These are phyloP conservation scores for Cladosporium cucumerinum DNA, from an alignment of 2,329 filamentous ascomycete genomes.

Conservation along the genomic window DNA sequence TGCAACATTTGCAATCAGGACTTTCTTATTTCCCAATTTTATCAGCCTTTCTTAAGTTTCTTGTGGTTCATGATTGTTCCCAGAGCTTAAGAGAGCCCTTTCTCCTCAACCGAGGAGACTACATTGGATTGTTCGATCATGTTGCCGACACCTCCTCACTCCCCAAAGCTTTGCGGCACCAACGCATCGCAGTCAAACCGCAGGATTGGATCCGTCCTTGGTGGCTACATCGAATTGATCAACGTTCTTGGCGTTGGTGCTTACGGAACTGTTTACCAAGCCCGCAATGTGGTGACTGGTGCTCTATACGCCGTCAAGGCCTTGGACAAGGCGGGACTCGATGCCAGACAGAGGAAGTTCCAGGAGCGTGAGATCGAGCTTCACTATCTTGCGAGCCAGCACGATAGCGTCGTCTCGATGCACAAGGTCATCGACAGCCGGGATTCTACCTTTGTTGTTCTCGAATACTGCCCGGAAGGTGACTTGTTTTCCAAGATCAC, in stretches of 20 bases:
- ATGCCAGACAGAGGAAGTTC: constrained; percentile 81
- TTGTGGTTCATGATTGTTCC: constrained; percentile 16
- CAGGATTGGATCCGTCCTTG: constrained; percentile 78
- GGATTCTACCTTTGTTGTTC: constrained; percentile 92
- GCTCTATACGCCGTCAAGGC: constrained; percentile 93
- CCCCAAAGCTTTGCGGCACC: constrained; percentile 38
- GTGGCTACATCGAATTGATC: constrained; percentile 77
- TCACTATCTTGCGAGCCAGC: constrained; percentile 82
- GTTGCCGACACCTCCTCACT: constrained; percentile 51
- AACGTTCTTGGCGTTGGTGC: constrained; percentile 87
- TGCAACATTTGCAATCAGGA: constrained; percentile 13
- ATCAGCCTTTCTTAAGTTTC: constrained; percentile 10
- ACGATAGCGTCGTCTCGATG: constrained; percentile 91
- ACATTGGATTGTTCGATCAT: constrained; percentile 29
- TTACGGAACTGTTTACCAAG: constrained; percentile 93
- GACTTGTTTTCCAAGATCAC: constrained; percentile 98
- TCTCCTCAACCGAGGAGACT: constrained; percentile 14
- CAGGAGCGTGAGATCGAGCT: constrained; percentile 90
- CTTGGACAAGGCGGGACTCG: constrained; percentile 88
- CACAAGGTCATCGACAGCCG: constrained; percentile 86
- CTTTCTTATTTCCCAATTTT: constrained; percentile 3
- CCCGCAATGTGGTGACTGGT: constrained; percentile 76
- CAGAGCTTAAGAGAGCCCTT: constrained; percentile 13
- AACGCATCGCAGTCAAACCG: constrained; percentile 63
- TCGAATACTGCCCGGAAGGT: constrained; percentile 96